Base-by-base conservation (phyloP, 2,329 filamentous ascomycete genomes). In the Hypoxylon sp. region DNA sequence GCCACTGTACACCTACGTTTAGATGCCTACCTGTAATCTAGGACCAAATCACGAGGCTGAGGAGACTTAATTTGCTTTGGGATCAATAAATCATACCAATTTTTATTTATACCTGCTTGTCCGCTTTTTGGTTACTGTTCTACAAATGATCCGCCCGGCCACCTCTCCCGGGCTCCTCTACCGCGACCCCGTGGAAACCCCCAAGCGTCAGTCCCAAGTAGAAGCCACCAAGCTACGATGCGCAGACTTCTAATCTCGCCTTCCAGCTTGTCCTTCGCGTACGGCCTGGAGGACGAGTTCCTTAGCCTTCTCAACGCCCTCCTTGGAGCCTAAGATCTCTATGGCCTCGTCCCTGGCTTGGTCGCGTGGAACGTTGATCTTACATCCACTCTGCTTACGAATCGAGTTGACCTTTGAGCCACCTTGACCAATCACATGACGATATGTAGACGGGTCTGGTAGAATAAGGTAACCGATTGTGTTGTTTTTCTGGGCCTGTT, bases 321-420 rank as follows among this genome's bases (percentile, higher is more conserved):
- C 92, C 77, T 88, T 88, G 61, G 86, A 88, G 42, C 96, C 96
- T 37, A 91, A 85, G 75, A 99, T 92, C 83, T 97, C 94, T 78
- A 99, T 98, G 3, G 95, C 93, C 81, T 98, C 95, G 54, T 88
- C 86, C 71, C 83, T 84, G 50, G 84, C 84, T 80, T 97, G 92
- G 76, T 93, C 91, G 73, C 93, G 90, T 22, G 96, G 96, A 44
- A 99, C 95, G 72, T 95, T 94, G 79, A 99, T 97, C 82, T 92
- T 94, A 82, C 95, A 98, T 61, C 92, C 93, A 57, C 94, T 98
- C 84, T 96, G 90, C 83, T 93, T 94, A 74, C 96, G 90, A 79
- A 99, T 98, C 46, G 89, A 85, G 82, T 98, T 98, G 80, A 99
- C 97, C 81, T 95, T 95, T 80, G 89, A 92, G 66, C 96, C 96